Percentiles rank a stretch among this genome's conserved stretches.
Evolutionary conservation across 805 yeast species (phyloP).

Genomic region (Candida incommunis): DNA sequence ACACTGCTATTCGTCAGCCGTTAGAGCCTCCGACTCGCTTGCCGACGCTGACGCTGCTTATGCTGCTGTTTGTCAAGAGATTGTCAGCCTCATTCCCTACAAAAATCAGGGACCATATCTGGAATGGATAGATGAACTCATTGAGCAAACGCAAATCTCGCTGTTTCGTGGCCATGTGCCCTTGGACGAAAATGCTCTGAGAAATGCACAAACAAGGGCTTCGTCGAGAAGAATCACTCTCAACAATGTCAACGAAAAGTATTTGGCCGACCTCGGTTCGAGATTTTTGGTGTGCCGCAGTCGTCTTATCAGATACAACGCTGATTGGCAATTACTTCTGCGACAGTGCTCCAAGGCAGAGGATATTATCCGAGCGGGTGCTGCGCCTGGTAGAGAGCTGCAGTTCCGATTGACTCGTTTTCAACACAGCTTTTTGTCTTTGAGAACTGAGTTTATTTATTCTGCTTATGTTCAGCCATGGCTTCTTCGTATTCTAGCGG

Average conservation of each 20-base stretch:
- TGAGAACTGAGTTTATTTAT: slow-evolving; percentile 28
- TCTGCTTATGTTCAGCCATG: slow-evolving; percentile 34
- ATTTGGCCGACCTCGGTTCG: slow-evolving; percentile 37
- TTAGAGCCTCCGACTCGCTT: slow-evolving; percentile 40
- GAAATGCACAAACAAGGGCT: not conserved
- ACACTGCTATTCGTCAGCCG: slow-evolving; percentile 38
- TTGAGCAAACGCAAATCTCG: slow-evolving; percentile 23
- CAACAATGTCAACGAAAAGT: slow-evolving; percentile 22
- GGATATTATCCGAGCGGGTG: slow-evolving; percentile 36
- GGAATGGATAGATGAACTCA: slow-evolving; percentile 52
- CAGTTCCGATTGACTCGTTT: slow-evolving; percentile 12
- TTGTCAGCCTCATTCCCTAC: slow-evolving; percentile 35
- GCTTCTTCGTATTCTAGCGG: slow-evolving; percentile 29
- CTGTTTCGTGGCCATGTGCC: not conserved
- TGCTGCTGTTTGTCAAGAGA: slow-evolving; percentile 48
- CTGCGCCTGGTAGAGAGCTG: slow-evolving; percentile 6
- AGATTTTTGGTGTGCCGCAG: slow-evolving; percentile 38
- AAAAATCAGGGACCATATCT: slow-evolving; percentile 34
- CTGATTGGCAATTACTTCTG: slow-evolving; percentile 41
- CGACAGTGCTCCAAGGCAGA: slow-evolving; percentile 37
- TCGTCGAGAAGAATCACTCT: slow-evolving; percentile 10
- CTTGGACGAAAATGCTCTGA: not conserved
- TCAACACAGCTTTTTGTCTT: slow-evolving; percentile 18
- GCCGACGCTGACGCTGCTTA: slow-evolving; percentile 50
- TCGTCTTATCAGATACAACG: slow-evolving; percentile 37